Percentiles rank a stretch among this genome's conserved stretches.
These are phyloP conservation scores for Linanthus parryae DNA, from an alignment of 148 eudicot genomes.

Conservation along the genomic window DNA sequence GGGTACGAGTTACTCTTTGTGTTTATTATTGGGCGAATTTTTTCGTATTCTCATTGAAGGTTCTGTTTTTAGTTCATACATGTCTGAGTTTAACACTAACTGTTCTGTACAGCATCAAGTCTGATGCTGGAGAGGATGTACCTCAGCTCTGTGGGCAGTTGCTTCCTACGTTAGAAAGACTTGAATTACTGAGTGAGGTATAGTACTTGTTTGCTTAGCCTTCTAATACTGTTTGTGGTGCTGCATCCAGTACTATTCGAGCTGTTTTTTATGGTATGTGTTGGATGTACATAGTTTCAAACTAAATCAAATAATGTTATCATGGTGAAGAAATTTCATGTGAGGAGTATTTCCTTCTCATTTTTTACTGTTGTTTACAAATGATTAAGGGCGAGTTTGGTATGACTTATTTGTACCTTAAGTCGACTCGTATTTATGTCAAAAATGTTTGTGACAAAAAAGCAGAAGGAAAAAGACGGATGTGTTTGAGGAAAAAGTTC, in stretches of 20 bases:
- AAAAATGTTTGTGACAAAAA: too few species aligned
- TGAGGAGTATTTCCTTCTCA: not conserved
- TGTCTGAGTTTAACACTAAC: slow-evolving; percentile 20
- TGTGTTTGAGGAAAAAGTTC: too few species aligned
- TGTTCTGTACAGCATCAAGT: slow-evolving; percentile 30
- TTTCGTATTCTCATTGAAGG: slow-evolving; percentile 1
- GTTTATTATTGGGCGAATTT: not conserved
- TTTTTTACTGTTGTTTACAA: not conserved
- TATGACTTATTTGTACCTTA: too few species aligned
- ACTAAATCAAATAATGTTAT: too few species aligned
- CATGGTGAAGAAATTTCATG: too few species aligned
- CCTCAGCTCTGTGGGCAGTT: slow-evolving; percentile 51
- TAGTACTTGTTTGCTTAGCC: not conserved
- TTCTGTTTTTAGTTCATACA: slow-evolving; percentile 3
- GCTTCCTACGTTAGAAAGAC: slow-evolving; percentile 73
- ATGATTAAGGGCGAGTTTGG: too few species aligned
- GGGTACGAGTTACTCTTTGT: slow-evolving; percentile 39
- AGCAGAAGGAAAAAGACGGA: too few species aligned
- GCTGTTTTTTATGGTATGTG: too few species aligned
- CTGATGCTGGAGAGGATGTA: slow-evolving; percentile 36
- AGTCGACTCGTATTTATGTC: too few species aligned
- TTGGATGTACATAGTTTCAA: too few species aligned
- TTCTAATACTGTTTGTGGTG: too few species aligned
- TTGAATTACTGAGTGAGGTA: slow-evolving; percentile 82
- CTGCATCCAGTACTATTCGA: too few species aligned